phyloP scores from a whole-genome alignment of 202 grass and related monocot genomes.

The Zizania palustris region DNA sequence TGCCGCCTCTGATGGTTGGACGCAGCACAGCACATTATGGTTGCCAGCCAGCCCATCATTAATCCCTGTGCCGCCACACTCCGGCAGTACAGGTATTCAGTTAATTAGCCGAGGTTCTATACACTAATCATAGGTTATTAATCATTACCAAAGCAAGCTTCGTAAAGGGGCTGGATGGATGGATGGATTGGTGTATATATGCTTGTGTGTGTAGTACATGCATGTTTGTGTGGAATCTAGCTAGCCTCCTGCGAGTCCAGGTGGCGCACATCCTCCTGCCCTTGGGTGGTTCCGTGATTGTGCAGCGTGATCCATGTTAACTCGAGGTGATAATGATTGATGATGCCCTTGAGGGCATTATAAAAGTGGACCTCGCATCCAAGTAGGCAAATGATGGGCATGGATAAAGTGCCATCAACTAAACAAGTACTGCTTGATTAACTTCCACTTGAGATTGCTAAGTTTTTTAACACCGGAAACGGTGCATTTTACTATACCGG shows the following conservation, averaged over 20 bases:
- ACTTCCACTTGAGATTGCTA: neutral
- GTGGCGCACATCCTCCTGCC: slow-evolving; percentile 36
- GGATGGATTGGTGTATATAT: neutral
- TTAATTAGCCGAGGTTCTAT: slow-evolving; percentile 6
- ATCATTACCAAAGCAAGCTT: slow-evolving; percentile 50
- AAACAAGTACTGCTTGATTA: slow-evolving; percentile 1
- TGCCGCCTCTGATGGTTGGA: slow-evolving; percentile 24
- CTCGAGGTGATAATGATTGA: slow-evolving; percentile 50
- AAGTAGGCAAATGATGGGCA: slow-evolving; percentile 22
- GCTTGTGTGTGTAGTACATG: slow-evolving; percentile 25
- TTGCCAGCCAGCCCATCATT: slow-evolving; percentile 36
- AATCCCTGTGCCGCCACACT: neutral
- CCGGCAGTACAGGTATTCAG: neutral
- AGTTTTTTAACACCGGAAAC: neutral
- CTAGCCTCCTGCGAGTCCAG: slow-evolving; percentile 38
- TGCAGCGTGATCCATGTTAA: slow-evolving; percentile 50
- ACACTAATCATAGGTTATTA: slow-evolving; percentile 44
- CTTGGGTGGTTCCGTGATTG: slow-evolving; percentile 38
- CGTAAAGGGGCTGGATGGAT: neutral
- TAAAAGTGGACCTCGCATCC: slow-evolving; percentile 36
- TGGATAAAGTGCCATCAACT: neutral
- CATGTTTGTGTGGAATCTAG: slow-evolving; percentile 51
- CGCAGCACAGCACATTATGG: slow-evolving; percentile 31
- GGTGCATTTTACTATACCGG: no score
- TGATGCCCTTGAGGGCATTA: slow-evolving; percentile 42